phyloP scores from a whole-genome alignment of 2,329 filamentous ascomycete genomes.

The Cladobotryum protrusum region DNA sequence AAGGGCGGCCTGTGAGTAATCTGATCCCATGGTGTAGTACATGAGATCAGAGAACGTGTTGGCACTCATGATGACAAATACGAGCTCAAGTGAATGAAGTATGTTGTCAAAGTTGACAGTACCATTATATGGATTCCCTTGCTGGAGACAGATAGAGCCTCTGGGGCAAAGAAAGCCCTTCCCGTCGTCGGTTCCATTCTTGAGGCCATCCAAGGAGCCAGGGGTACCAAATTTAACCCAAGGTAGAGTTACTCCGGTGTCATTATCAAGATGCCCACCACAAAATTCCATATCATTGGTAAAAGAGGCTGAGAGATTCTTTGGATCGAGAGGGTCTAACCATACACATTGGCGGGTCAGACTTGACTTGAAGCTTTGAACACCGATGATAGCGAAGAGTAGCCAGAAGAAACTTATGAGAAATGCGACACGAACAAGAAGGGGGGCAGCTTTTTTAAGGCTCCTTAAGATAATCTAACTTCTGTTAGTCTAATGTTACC shows the following conservation, averaged over 20 bases:
- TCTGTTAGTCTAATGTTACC: conserved; percentile 9
- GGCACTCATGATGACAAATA: conserved; percentile 97
- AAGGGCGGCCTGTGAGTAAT: conserved; percentile 79
- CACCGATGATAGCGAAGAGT: conserved; percentile 90
- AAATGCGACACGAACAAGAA: conserved; percentile 89
- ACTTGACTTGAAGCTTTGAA: conserved; percentile 92
- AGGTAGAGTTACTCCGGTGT: conserved; percentile 50
- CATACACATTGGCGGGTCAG: conserved; percentile 72
- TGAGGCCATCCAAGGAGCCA: conserved; percentile 40
- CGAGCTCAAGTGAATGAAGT: conserved; percentile 80
- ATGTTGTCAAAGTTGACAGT: conserved; percentile 97
- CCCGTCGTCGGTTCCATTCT: conserved; percentile 43
- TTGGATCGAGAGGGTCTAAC: conserved; percentile 57
- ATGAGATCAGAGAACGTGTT: conserved; percentile 95
- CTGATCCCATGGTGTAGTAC: conserved; percentile 87
- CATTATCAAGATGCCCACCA: conserved; percentile 68
- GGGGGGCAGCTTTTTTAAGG: conserved; percentile 88
- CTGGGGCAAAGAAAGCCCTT: conserved; percentile 88
- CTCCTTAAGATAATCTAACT: conserved; percentile 81
- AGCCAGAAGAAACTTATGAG: conserved; percentile 97
- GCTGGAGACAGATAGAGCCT: conserved; percentile 77
- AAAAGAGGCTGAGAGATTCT: conserved; percentile 49
- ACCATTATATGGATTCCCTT: conserved; percentile 69
- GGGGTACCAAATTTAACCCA: conserved; percentile 52
- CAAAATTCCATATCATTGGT: conserved; percentile 70